Base-by-base conservation (phyloP, 2,329 filamentous ascomycete species). In the Blumeriella jaapii region DNA sequence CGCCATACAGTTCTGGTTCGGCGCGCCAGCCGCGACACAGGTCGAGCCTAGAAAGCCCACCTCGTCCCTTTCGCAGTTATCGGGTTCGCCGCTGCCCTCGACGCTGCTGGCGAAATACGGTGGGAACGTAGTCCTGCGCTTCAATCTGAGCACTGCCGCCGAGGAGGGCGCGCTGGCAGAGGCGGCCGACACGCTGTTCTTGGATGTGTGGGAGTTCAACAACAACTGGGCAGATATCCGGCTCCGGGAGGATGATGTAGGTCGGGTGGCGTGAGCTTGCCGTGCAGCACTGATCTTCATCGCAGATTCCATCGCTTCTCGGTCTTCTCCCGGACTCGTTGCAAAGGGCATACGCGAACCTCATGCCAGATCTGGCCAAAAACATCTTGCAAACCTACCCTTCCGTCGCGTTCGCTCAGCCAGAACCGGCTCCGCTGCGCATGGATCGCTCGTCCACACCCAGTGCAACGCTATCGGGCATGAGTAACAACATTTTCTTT, bases 121-220 rank as follows among this genome's bases (percentile, higher is more conserved):
- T 42, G 73, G 80, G 43, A 78, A 95, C 58, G 68, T 94, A n/a
- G 85, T 98, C 11, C 63, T 96, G 44, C 78, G 91, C 24, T 95
- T 96, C 67, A 84, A 81, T 52, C 63, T 95, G 36, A 77, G 70
- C 42, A 76, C 71, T 16, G 59, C 67, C 3, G 68, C 75, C 13
- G 82, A 93, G 53, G 78, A 82, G 39, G 59, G 62, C 20, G 78
- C 78, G 1, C 63, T 94, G 37, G 69, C 77, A n/a, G 71, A 81
- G 38, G 85, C 84, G 3, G 69, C 78, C 1, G 69, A 81, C 41
- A 73, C 75, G 12, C 69, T 95, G 15, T 80, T 91, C 49, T 65
- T 96, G 26, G 91, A 98, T 54, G 72, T 96, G 2, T 98, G 91
- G 91, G 79, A 83, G 14, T 85, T 82, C 48, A 82, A 78, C 5